Evolutionary conservation across 1,284 basidiomycete genomes (phyloP).

Genomic region (Ustilago shanxiensis): DNA sequence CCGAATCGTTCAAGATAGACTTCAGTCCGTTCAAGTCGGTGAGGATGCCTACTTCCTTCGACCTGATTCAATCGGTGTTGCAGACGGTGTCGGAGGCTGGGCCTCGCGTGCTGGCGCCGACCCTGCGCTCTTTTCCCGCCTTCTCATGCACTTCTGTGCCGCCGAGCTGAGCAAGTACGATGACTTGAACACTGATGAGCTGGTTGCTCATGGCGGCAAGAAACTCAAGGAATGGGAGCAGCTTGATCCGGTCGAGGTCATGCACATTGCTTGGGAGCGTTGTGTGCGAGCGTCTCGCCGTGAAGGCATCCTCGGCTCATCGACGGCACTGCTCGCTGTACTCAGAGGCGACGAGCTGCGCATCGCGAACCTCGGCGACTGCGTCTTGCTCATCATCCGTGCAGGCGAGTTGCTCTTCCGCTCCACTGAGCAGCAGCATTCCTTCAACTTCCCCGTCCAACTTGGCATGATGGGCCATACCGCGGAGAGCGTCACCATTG

Average conservation of each 20-base stretch:
- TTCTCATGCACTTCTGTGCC: conserved; percentile 87
- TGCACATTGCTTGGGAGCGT: conserved; percentile 75
- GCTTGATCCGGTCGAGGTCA: conserved; percentile 74
- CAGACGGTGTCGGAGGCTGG: conserved; percentile 91
- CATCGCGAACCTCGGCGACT: conserved; percentile 93
- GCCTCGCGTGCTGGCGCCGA: conserved; percentile 73
- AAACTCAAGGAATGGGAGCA: conserved; percentile 56
- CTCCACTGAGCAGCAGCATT: conserved; percentile 93
- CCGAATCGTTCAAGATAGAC: conserved; percentile 62
- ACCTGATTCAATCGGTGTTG: conserved; percentile 84
- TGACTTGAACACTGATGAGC: conserved; percentile 30
- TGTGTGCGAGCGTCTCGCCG: conserved; percentile 71
- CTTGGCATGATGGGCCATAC: conserved; percentile 81
- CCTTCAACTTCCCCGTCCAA: conserved; percentile 92
- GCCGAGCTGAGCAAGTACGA: conserved; percentile 71
- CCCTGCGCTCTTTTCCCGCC: conserved; percentile 84
- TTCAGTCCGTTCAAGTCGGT: conserved; percentile 79
- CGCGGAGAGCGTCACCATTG: conserved; percentile 76
- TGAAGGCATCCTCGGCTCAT: conserved; percentile 74
- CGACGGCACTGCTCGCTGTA: conserved; percentile 75
- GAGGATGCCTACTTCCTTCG: conserved; percentile 88
- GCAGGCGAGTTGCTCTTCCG: conserved; percentile 84
- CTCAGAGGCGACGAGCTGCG: conserved; percentile 81
- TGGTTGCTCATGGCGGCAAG: conserved; percentile 51
- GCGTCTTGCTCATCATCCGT: conserved; percentile 82